Conservation (phyloP, 441 rosid species). For the Populus hybrid region DNA sequence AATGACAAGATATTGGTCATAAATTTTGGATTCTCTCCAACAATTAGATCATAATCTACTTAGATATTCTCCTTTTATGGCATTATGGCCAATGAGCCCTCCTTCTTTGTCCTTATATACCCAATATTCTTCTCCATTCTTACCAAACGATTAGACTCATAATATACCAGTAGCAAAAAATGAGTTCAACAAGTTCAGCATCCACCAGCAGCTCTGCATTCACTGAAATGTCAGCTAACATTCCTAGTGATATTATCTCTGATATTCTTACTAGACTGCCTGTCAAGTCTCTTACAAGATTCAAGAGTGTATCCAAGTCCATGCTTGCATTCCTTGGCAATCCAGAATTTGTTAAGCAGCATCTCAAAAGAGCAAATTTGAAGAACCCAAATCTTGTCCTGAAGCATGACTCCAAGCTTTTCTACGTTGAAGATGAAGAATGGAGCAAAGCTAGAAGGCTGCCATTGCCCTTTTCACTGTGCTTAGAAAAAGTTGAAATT, state of each 20-base stretch:
- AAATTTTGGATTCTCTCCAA: neutral
- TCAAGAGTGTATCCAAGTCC: neutral
- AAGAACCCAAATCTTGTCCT: conserved; percentile 1
- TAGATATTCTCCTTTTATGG: neutral
- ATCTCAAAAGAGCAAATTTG: neutral
- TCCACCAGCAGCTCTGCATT: neutral
- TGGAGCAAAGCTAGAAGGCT: conserved; percentile 1
- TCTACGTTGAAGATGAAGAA: neutral
- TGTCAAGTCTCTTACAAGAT: neutral
- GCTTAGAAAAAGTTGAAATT: neutral
- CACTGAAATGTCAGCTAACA: neutral
- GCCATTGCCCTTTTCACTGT: neutral
- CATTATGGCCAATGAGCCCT: neutral
- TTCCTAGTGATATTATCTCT: neutral
- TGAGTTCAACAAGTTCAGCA: neutral
- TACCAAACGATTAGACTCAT: no score
- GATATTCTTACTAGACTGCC: neutral
- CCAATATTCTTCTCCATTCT: no score
- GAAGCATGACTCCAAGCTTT: neutral
- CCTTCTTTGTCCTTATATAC: neutral
- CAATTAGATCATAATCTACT: neutral
- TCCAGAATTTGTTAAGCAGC: neutral
- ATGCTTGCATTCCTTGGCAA: neutral
- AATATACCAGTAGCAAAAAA: neutral
- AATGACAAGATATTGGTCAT: neutral